phyloP scores from a whole-genome alignment of 208 protist genomes.

The Acanthamoeba lugdunensis region DNA sequence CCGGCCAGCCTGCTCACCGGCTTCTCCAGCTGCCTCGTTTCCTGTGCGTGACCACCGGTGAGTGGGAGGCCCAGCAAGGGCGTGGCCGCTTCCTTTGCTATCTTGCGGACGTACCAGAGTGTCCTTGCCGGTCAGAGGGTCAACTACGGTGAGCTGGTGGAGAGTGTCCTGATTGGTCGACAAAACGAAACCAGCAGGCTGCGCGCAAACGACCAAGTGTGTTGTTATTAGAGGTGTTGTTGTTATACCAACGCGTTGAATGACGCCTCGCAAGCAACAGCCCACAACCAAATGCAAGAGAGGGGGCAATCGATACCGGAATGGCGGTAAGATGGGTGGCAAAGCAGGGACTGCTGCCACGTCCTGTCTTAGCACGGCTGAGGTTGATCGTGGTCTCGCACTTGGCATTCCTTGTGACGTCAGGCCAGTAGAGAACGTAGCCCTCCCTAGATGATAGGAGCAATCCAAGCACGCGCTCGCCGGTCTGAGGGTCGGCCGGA shows the following conservation, averaged over 20 bases:
- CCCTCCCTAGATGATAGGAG: not conserved
- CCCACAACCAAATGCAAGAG: not conserved
- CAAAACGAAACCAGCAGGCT: slow-evolving; percentile 41
- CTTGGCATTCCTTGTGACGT: slow-evolving; percentile 29
- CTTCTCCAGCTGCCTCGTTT: slow-evolving; percentile 35
- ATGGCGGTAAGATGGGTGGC: slow-evolving; percentile 24
- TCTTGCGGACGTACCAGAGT: not conserved
- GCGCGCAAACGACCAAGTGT: not conserved
- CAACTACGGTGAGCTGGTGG: slow-evolving; percentile 16
- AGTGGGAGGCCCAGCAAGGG: no score
- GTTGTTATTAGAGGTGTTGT: no score
- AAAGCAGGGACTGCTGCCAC: not conserved
- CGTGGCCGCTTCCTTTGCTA: no score
- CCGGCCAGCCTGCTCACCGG: slow-evolving; percentile 35
- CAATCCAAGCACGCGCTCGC: slow-evolving; percentile 2
- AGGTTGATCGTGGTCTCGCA: slow-evolving; percentile 32
- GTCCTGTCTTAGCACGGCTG: not conserved
- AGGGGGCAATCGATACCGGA: not conserved
- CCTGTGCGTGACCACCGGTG: not conserved
- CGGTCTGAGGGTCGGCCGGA: slow-evolving; percentile 11
- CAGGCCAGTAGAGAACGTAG: slow-evolving; percentile 52
- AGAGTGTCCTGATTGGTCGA: slow-evolving; percentile 29
- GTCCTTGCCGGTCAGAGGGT: slow-evolving; percentile 40
- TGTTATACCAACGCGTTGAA: no score
- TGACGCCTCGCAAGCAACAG: no score